Conservation (phyloP, 495 filamentous ascomycete genomes). For the Aspergillus biplanus region DNA sequence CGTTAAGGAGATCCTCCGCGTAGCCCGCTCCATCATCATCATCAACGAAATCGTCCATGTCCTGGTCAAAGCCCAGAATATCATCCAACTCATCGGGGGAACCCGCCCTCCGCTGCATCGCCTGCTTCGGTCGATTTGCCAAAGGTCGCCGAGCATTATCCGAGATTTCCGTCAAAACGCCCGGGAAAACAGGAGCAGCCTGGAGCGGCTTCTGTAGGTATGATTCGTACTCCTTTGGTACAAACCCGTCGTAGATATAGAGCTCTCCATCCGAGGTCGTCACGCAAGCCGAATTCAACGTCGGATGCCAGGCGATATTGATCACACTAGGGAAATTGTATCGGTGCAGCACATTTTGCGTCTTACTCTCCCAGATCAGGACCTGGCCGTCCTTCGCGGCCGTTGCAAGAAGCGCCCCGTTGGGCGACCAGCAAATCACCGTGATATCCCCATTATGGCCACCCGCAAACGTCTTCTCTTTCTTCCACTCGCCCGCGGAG, state of each 20-base stretch:
- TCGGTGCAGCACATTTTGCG: constrained; percentile 67
- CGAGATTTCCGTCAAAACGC: constrained; percentile 72
- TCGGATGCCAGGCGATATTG: constrained; percentile 89
- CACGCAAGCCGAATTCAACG: constrained; percentile 83
- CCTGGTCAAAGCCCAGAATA: constrained; percentile 51
- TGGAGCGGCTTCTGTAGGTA: constrained; percentile 66
- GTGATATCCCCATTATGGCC: constrained; percentile 88
- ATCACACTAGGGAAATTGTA: constrained; percentile 82
- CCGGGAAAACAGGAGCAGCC: constrained; percentile 83
- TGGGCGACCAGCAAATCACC: constrained; percentile 88
- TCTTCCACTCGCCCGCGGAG: constrained; percentile 83
- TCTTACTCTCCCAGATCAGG: constrained; percentile 85
- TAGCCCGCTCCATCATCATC: constrained; percentile 98
- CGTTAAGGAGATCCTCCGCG: constrained; percentile 61
- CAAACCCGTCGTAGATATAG: constrained; percentile 82
- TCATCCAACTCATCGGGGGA: constrained; percentile 65
- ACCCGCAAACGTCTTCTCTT: constrained; percentile 72
- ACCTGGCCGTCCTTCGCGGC: constrained; percentile 83
- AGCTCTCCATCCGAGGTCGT: constrained; percentile 89
- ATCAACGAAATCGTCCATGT: constrained; percentile 80
- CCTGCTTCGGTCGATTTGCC: constrained; percentile 59
- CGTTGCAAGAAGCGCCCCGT: constrained; percentile 83
- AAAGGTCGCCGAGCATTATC: constrained; percentile 62
- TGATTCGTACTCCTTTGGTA: constrained; percentile 64
- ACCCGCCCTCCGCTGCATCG: constrained; percentile 44